A percentile compares a stretch with the other conserved stretches of the same genome.
Conservation (phyloP, 805 yeast species). For the Nakazawaea peltata region DNA sequence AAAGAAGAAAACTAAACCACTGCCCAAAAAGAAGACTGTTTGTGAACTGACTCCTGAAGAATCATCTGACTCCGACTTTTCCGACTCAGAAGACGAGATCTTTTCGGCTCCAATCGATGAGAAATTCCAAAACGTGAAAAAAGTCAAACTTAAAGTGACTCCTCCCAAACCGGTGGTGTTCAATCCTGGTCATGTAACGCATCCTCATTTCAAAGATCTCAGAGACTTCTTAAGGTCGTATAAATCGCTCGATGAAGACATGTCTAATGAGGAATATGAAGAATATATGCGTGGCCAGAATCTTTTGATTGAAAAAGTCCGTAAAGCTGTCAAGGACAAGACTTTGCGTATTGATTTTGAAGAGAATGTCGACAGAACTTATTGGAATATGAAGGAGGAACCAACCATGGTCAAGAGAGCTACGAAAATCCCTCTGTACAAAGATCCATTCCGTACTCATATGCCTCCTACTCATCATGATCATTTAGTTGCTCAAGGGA, state of each 20-base stretch:
- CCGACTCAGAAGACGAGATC: conserved; percentile 4
- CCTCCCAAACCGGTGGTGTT: conserved; percentile 42
- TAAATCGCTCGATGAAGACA: conserved; percentile 53
- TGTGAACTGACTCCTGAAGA: conserved; percentile 3
- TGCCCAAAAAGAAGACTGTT: background rate
- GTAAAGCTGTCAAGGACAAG: conserved; percentile 36
- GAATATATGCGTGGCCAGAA: conserved; percentile 47
- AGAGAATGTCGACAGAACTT: conserved; percentile 35
- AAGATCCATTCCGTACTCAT: conserved; percentile 33
- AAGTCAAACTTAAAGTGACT: conserved; percentile 23
- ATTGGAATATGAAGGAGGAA: conserved; percentile 32
- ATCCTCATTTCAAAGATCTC: conserved; percentile 35
- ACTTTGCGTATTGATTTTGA: conserved; percentile 36
- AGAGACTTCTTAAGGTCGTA: conserved; percentile 45
- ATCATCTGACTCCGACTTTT: background rate
- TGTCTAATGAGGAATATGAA: conserved; percentile 52
- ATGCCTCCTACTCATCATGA: conserved; percentile 52
- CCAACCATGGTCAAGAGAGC: conserved; percentile 29
- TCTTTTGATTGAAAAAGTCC: conserved; percentile 32
- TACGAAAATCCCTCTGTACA: conserved; percentile 24
- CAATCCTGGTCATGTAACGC: conserved; percentile 49
- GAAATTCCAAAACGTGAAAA: conserved; percentile 6
- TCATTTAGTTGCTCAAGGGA: conserved; percentile 69
- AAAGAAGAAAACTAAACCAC: no score
- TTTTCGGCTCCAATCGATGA: background rate